Base-by-base conservation (phyloP, 2,329 filamentous ascomycete species). In the Thyridium curvatum region DNA sequence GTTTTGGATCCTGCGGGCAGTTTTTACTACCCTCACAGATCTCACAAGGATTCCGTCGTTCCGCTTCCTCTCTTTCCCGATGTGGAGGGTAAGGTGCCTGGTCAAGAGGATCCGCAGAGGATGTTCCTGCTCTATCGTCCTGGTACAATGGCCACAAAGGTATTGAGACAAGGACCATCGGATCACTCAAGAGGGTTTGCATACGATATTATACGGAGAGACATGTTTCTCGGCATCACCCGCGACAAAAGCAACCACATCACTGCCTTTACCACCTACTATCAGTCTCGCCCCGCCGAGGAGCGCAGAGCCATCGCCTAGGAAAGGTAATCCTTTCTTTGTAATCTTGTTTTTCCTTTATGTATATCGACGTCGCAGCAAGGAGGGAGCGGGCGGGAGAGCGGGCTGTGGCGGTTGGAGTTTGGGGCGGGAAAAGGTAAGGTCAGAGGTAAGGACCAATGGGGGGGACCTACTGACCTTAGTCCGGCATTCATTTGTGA, bases 1-100 rank as follows among this genome's bases (percentile, higher is more conserved):
- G 37, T 45, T 48, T 48, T 45, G 44, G 46, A 55, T 62, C 58
- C 61, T 61, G 59, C 56, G 65, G 51, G 68, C 72, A 67, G 69
- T 70, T 71, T 68, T 69, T 58, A 42, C 38, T 40, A 43, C 44
- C 41, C 35, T 47, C 39, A 50, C 46, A 40, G 31, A 39, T 44
- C 43, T 47, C 44, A 38, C 40, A n/a, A n/a, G n/a, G n/a, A n/a
- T n/a, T n/a, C n/a, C 38, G 41, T 47, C 44, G 45, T 49, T 39
- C 41, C n/a, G 41, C 40, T 43, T 45, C 44, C 46, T 41, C 46
- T 45, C 43, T 47, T 47, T 42, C 48, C 41, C 47, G 46, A 41
- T 46, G 44, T 48, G 54, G 54, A 42, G 44, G 44, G 44, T 46
- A 46, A 44, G 44, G 21, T 26, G 21, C 10, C 21, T 26, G 21